Evolutionary conservation across 352 stramenopile species (phyloP).

Genomic region (Phytopythium helicoides): DNA sequence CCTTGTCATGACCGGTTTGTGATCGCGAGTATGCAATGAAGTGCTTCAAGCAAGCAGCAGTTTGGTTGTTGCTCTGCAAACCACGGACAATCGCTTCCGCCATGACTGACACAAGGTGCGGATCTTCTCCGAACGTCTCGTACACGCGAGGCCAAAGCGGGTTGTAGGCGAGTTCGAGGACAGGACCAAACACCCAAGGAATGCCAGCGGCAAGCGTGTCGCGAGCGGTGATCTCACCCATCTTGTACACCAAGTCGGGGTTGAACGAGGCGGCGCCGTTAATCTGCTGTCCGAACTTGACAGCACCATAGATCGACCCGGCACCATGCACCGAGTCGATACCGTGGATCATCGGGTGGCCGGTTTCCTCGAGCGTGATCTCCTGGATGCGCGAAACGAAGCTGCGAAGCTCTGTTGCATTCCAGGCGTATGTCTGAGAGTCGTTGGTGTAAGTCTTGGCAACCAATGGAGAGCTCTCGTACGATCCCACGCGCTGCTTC

Average conservation of each 20-base stretch:
- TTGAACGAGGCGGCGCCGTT: slow-evolving; percentile 86
- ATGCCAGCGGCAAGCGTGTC: slow-evolving; percentile 80
- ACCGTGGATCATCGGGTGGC: slow-evolving; percentile 66
- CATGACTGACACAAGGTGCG: slow-evolving; percentile 60
- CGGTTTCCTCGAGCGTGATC: slow-evolving; percentile 52
- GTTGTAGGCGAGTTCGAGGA: slow-evolving; percentile 71
- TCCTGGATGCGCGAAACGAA: slow-evolving; percentile 60
- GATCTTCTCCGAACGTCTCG: slow-evolving; percentile 92
- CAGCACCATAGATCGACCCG: slow-evolving; percentile 63
- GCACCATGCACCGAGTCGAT: slow-evolving; percentile 85
- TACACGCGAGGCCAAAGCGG: slow-evolving; percentile 80
- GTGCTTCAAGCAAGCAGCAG: slow-evolving; percentile 81
- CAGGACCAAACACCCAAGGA: slow-evolving; percentile 81
- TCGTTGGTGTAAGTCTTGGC: slow-evolving; percentile 7
- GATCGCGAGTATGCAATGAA: slow-evolving; percentile 71
- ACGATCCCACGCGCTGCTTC: slow-evolving; percentile 70
- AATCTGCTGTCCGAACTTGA: slow-evolving; percentile 82
- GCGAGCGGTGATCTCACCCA: slow-evolving; percentile 53
- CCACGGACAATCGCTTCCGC: slow-evolving; percentile 52
- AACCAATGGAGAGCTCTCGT: slow-evolving; percentile 69
- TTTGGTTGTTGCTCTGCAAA: slow-evolving; percentile 50
- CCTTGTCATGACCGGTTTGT: slow-evolving; percentile 69
- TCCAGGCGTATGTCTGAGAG: slow-evolving; percentile 27
- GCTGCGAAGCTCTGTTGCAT: slow-evolving; percentile 45
- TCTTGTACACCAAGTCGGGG: slow-evolving; percentile 40